Percentiles rank a stretch among this genome's conserved stretches.
Conservation (phyloP, 2,329 filamentous ascomycete genomes). For the Fusarium sp. region DNA sequence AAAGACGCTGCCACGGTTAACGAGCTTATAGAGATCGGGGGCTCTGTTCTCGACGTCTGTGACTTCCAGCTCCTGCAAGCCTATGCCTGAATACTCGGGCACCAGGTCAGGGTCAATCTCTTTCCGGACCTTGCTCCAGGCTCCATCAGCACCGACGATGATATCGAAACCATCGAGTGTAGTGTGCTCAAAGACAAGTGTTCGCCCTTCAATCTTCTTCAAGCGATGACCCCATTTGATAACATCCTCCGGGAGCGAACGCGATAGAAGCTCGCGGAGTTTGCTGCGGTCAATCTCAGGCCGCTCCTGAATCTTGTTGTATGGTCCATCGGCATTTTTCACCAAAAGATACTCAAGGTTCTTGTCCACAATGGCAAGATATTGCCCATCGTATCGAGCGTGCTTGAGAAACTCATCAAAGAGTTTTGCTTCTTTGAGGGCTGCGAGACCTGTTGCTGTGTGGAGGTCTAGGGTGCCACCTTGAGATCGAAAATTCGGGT, state of each 20-base stretch:
- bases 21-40: slow-evolving; percentile 53
- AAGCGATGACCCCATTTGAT: slow-evolving; percentile 59
- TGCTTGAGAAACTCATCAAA: slow-evolving; percentile 59
- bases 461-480: slow-evolving; percentile 65
- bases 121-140: slow-evolving; percentile 49
- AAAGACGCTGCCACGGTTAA: slow-evolving; percentile 59
- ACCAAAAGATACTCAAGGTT: slow-evolving; percentile 49
- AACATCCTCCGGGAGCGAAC: slow-evolving; percentile 54
- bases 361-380: slow-evolving; percentile 56
- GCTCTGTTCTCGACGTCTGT: slow-evolving; percentile 52
- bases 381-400: slow-evolving; percentile 62
- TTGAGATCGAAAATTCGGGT: slow-evolving; percentile 55
- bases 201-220: slow-evolving; percentile 46
- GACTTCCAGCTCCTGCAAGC: slow-evolving; percentile 53
- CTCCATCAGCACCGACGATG: slow-evolving; percentile 50
- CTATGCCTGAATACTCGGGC: slow-evolving; percentile 58
- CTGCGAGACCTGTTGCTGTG: slow-evolving; percentile 57
- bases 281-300: slow-evolving; percentile 62
- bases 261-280: slow-evolving; percentile 55
- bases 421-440: slow-evolving; percentile 59
- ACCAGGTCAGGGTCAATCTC: slow-evolving; percentile 48
- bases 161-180: slow-evolving; percentile 51
- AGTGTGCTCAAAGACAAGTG: slow-evolving; percentile 52
- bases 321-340: slow-evolving; percentile 34
- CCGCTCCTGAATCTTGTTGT: slow-evolving; percentile 46